These are phyloP conservation scores for Talaromyces sp. DNA, from an alignment of 2,329 filamentous ascomycete genomes.

Conservation along the genomic window DNA sequence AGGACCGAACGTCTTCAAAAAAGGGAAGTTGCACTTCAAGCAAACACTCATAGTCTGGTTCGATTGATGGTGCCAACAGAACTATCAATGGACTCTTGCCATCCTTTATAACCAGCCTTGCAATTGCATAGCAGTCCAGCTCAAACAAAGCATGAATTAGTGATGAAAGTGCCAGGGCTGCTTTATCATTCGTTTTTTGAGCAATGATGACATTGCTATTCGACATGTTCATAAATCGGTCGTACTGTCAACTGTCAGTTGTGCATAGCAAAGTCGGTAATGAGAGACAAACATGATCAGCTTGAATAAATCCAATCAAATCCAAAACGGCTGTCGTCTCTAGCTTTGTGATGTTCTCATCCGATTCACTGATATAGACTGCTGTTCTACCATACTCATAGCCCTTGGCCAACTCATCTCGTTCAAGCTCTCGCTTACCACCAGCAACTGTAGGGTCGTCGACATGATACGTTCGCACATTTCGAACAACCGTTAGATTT, in stretches of 20 bases:
- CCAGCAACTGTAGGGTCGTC: constrained; percentile 70
- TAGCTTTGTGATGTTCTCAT: constrained; percentile 83
- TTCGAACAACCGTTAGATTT: constrained; percentile 67
- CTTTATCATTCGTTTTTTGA: constrained; percentile 73
- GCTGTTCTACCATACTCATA: constrained; percentile 91
- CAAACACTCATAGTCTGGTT: constrained; percentile 75
- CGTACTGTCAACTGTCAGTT: constrained; percentile 55
- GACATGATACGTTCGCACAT: constrained; percentile 75
- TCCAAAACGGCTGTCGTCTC: constrained; percentile 72
- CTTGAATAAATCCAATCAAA: constrained; percentile 81
- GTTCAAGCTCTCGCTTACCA: constrained; percentile 75
- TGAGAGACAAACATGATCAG: constrained; percentile 56
- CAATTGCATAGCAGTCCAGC: constrained; percentile 79
- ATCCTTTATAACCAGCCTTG: constrained; percentile 79
- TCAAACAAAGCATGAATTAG: constrained; percentile 85
- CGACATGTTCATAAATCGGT: constrained; percentile 81
- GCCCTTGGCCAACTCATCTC: constrained; percentile 83
- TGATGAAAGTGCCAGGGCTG: constrained; percentile 80
- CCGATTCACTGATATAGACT: constrained; percentile 81
- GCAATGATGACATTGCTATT: constrained; percentile 74
- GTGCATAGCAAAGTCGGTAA: background rate
- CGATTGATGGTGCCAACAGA: constrained; percentile 75
- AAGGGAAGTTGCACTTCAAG: constrained; percentile 90
- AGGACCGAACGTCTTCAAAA: constrained; percentile 84
- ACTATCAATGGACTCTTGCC: constrained; percentile 73